phyloP scores from a whole-genome alignment of 371 early-diverging fungal genomes.

The Parasitella parasitica region DNA sequence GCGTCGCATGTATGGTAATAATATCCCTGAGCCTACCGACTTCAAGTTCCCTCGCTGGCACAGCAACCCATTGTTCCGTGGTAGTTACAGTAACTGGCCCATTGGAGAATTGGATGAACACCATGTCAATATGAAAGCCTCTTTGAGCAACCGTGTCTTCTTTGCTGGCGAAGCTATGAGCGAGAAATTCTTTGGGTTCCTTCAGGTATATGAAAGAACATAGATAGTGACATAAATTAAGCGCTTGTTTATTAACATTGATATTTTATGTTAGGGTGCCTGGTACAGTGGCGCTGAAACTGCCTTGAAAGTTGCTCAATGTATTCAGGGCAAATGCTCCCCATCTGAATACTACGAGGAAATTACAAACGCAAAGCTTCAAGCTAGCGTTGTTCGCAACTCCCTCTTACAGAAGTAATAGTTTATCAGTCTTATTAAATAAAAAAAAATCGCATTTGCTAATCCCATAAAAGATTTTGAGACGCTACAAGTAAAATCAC shows the following conservation, averaged over 20 bases:
- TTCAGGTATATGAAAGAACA: no score
- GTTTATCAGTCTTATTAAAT: no score
- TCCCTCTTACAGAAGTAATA: neutral
- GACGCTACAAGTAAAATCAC: no score
- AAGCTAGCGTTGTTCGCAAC: constrained; percentile 11
- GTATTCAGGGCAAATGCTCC: constrained; percentile 31
- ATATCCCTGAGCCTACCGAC: constrained; percentile 33
- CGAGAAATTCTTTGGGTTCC: constrained; percentile 38
- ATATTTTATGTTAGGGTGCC: constrained; percentile 23
- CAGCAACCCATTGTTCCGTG: constrained; percentile 35
- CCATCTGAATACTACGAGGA: constrained; percentile 31
- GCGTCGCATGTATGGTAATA: constrained; percentile 32
- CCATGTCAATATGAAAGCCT: constrained; percentile 47
- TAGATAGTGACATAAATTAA: neutral
- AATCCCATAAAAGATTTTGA: no score
- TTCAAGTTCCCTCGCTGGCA: constrained; percentile 39
- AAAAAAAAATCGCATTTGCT: no score
- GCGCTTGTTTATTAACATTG: neutral
- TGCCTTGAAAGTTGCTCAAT: constrained; percentile 23
- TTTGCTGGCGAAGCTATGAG: constrained; percentile 52
- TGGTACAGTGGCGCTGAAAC: constrained; percentile 43
- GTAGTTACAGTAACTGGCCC: constrained; percentile 48
- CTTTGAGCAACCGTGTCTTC: constrained; percentile 38
- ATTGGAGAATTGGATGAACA: constrained; percentile 47
- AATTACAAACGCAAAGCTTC: constrained; percentile 26